Conservation (phyloP, 192 early-diverging fungal genomes). For the Cetraspora pellucida region DNA sequence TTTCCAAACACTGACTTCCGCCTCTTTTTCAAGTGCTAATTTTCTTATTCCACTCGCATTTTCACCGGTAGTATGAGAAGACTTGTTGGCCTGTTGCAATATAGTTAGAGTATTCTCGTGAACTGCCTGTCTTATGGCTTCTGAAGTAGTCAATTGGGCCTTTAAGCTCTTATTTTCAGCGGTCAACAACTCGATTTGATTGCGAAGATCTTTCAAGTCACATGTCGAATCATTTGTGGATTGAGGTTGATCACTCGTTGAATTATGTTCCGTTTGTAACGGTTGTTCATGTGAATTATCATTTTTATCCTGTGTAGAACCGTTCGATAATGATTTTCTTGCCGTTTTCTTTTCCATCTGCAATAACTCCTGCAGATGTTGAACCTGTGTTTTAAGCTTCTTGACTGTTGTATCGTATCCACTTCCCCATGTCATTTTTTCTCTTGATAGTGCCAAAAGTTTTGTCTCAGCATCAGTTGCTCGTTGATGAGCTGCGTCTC, state of each 20-base stretch:
- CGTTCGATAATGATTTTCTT: not conserved
- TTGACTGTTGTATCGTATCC: slow-evolving; percentile 22
- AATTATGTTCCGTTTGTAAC: not conserved
- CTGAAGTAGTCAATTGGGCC: not conserved
- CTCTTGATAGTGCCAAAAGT: slow-evolving; percentile 16
- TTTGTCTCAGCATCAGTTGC: slow-evolving; percentile 19
- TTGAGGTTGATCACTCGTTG: not conserved
- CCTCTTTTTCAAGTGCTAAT: slow-evolving; percentile 10
- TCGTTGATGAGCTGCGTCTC: slow-evolving; percentile 26
- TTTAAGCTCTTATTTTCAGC: slow-evolving; percentile 2
- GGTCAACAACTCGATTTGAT: slow-evolving; percentile 14
- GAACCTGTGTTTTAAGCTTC: slow-evolving; percentile 17
- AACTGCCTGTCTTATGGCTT: not conserved
- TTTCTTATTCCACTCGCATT: not conserved
- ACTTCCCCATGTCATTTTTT: slow-evolving; percentile 29
- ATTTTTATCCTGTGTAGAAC: not conserved
- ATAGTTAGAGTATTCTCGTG: slow-evolving; percentile 22
- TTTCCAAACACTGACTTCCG: slow-evolving; percentile 15
- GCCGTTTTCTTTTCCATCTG: slow-evolving; percentile 25
- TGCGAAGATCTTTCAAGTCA: not conserved
- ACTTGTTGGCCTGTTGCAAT: slow-evolving; percentile 5
- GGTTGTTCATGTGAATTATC: not conserved
- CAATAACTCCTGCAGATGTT: slow-evolving; percentile 27
- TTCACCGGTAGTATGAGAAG: not conserved
- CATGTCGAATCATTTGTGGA: not conserved